Base-by-base conservation (phyloP, 2,329 filamentous ascomycete genomes). In the Clarireedia paspali region DNA sequence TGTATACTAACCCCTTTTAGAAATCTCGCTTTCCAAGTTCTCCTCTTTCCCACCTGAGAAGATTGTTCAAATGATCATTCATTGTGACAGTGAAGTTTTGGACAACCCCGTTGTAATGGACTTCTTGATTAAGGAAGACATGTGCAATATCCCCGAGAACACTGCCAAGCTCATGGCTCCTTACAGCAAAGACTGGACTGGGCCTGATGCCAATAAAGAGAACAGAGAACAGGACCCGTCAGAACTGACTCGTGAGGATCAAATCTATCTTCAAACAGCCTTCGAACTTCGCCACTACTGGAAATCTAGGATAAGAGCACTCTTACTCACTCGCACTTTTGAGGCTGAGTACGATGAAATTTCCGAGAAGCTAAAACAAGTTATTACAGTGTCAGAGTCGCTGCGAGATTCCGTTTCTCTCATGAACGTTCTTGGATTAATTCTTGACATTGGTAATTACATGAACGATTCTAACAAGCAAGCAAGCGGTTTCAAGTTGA, bases 391-490 rank as follows among this genome's bases (percentile, higher is more conserved):
- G 7, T 92, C 91, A 4, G 92, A 97, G 73, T 88, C 90, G 9
- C 75, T 99, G 54, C 83, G 92, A 48, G 91, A 95, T 68, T 96
- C 91, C 1, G 90, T 95, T 26, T 88, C 90, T 26, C 75, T 99
- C 66, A 96, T 97, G 86, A 96, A 95, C 63, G 91, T 99, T 47
- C 82, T 99, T 56, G 91, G 92, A 57, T 80, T 97, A 60, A 99
- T 99, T 72, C 77, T 99, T 66, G 92, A 96, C 71, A 96, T 99
- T 68, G 94, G 94, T 72, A 99, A 99, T 73, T 99, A 96, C 79
- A 99, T 99, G 94, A 99, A 99, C 77, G 94, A 97, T 70, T 87
- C 91, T 55, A 97, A 96, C 75, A 99, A 99, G 75, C 94, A 97
- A 74, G 94, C 94, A 4, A 89, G 87, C 57, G 94, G 94, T 60